phyloP scores from a whole-genome alignment of 345 rosid species.

The Corchorus capsularis region DNA sequence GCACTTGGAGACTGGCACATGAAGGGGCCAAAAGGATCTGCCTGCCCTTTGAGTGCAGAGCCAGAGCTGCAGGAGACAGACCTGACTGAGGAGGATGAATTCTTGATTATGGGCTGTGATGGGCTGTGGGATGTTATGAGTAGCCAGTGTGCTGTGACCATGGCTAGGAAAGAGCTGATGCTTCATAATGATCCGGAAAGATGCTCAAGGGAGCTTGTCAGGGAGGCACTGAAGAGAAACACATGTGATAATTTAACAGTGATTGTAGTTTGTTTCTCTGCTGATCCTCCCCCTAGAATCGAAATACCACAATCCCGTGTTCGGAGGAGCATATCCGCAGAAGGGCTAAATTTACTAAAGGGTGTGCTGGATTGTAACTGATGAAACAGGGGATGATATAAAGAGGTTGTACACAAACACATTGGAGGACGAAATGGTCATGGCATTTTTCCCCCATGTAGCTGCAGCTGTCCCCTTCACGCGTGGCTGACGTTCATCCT shows the following conservation, averaged over 20 bases:
- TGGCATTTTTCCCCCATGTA: constrained; percentile 21
- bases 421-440: constrained; percentile 10
- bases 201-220: constrained; percentile 88
- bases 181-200: constrained; percentile 94
- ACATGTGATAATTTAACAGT: constrained; percentile 88
- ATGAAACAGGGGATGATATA: constrained; percentile 27
- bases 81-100: constrained; percentile 87
- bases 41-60: constrained; percentile 84
- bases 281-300: constrained; percentile 82
- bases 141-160: constrained; percentile 90
- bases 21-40: constrained; percentile 92
- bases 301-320: constrained; percentile 70
- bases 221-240: constrained; percentile 79
- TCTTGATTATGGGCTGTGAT: constrained; percentile 94
- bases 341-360: constrained; percentile 83
- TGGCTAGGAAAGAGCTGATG: constrained; percentile 83
- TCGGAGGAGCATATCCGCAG: constrained; percentile 82
- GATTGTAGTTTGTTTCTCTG: constrained; percentile 75
- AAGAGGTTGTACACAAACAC: constrained; percentile 12
- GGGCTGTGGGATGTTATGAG: constrained; percentile 99
- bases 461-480: constrained; percentile 8
- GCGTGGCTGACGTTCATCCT: constrained; percentile 20
- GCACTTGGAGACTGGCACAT: constrained; percentile 99
- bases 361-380: constrained; percentile 73
- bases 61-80: constrained; percentile 77